Base-by-base conservation (phyloP, 169 alveolate species). In the Plasmodium coatneyi region DNA sequence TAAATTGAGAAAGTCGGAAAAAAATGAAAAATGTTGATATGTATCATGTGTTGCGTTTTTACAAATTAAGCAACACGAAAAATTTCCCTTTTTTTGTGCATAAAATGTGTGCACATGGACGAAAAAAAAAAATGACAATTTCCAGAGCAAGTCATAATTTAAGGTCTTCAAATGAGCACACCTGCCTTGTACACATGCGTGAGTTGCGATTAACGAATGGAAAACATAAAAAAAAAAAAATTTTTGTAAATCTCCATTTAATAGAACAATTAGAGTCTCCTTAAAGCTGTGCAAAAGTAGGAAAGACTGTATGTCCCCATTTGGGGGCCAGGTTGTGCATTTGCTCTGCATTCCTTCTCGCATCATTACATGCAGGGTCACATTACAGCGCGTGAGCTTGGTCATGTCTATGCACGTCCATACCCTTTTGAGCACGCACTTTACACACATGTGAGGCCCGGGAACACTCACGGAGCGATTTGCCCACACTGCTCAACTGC, bases 131-230 rank as follows among this genome's bases (percentile, higher is more conserved):
- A 30, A 52, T 22, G 41, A 28, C 19, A 25, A 52, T 81, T 54
- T 81, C 84, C 70, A 41, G n/a, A 79, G 32, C 72, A 79, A 9
- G 84, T 79, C 28, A 79, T 14, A 79, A 79, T 39, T 66, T 49
- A 25, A 41, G 32, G 56, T 12, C 72, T 36, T 79, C 43, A 79
- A 41, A 43, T 3, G 54, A 79, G 32, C 28, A 32, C 25, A 32
- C 49, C 49, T 32, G 46, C 28, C 54, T 28, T 43, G 41, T 32
- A 19, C 32, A 36, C 19, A 76, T 49, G 39, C 12, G 30, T 19
- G 39, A 30, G 41, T 66, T 66, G 36, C 14, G n/a, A 66, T 66
- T 66, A 66, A 66, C 76, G n/a, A 66, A 1, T 66, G 41, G 76
- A 66, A 28, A 22, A 66, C 36, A 49, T 6, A 49, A 49, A 49